phyloP scores from a whole-genome alignment of 1,284 basidiomycete species.

The Malassezia brasiliensis region DNA sequence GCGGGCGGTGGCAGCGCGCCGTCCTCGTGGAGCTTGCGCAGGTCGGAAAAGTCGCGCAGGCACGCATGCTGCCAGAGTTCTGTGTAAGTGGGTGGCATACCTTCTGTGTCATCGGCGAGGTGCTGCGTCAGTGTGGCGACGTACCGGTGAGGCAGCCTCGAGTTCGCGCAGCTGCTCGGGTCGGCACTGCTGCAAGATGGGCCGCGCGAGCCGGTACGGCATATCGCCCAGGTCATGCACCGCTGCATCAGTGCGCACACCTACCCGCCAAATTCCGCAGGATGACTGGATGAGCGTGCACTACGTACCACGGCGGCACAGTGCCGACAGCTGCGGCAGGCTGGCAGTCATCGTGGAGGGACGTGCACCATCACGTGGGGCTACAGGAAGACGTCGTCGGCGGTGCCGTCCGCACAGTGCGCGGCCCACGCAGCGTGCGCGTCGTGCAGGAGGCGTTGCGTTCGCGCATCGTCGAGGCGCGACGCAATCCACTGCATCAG shows the following conservation, averaged over 20 bases:
- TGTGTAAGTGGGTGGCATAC: background rate
- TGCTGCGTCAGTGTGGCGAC: conserved; percentile 13
- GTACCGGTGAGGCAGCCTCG: conserved; percentile 32
- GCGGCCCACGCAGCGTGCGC: background rate
- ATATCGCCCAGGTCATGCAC: conserved; percentile 40
- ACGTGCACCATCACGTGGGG: conserved; percentile 1
- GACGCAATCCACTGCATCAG: conserved; percentile 33
- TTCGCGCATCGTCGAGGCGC: conserved; percentile 11
- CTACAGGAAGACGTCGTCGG: conserved; percentile 7
- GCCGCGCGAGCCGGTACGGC: conserved; percentile 33
- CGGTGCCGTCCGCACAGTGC: background rate
- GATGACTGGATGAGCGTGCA: conserved; percentile 21
- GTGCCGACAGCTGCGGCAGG: conserved; percentile 5
- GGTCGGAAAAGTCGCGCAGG: conserved; percentile 33
- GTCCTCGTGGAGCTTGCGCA: conserved; percentile 25
- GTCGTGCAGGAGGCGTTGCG: background rate
- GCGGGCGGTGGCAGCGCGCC: conserved; percentile 15
- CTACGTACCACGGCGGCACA: conserved; percentile 15
- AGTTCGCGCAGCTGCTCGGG: conserved; percentile 35
- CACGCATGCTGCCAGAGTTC: conserved; percentile 38
- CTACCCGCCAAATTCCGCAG: conserved; percentile 23
- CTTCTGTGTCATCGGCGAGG: conserved; percentile 23
- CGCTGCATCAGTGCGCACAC: conserved; percentile 5
- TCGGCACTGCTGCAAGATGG: conserved; percentile 33
- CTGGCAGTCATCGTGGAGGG: conserved; percentile 2